Evolutionary conservation across 352 stramenopile species (phyloP).

Genomic region (Globisporangium cylindrosporum): DNA sequence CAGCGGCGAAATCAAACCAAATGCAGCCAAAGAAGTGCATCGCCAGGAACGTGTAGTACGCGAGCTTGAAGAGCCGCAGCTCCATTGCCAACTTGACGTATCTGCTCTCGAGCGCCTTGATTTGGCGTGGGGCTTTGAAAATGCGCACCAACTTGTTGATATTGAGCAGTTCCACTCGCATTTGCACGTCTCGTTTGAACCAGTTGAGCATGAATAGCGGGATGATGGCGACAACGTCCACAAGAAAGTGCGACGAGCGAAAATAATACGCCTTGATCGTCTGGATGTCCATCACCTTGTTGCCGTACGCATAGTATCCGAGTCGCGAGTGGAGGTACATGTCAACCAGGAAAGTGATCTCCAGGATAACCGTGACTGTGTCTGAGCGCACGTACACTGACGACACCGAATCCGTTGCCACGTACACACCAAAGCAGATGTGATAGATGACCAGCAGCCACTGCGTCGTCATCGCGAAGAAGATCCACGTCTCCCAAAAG

Average conservation of each 20-base stretch:
- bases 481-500: slow-evolving; percentile 49
- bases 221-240: slow-evolving; percentile 43
- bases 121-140: slow-evolving; percentile 45
- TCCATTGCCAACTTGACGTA: slow-evolving; percentile 54
- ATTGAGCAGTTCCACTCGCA: slow-evolving; percentile 41
- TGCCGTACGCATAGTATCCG: slow-evolving; percentile 62
- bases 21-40: slow-evolving; percentile 54
- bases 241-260: slow-evolving; percentile 30
- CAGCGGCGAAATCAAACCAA: slow-evolving; percentile 60
- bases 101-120: slow-evolving; percentile 44
- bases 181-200: background rate
- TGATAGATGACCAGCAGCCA: slow-evolving; percentile 44
- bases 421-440: slow-evolving; percentile 38
- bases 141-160: slow-evolving; percentile 56
- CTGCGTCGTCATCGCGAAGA: slow-evolving; percentile 39
- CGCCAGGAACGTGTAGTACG: slow-evolving; percentile 55
- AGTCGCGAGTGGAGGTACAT: slow-evolving; percentile 47
- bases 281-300: slow-evolving; percentile 55
- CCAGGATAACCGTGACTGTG: slow-evolving; percentile 30
- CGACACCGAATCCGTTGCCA: background rate
- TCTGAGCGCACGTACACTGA: slow-evolving; percentile 27
- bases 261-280: slow-evolving; percentile 46
- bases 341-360: slow-evolving; percentile 48
- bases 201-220: slow-evolving; percentile 51
- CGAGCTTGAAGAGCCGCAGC: slow-evolving; percentile 47